Conservation (phyloP, 2,329 filamentous ascomycete genomes). For the Tolypocladium paradoxum region DNA sequence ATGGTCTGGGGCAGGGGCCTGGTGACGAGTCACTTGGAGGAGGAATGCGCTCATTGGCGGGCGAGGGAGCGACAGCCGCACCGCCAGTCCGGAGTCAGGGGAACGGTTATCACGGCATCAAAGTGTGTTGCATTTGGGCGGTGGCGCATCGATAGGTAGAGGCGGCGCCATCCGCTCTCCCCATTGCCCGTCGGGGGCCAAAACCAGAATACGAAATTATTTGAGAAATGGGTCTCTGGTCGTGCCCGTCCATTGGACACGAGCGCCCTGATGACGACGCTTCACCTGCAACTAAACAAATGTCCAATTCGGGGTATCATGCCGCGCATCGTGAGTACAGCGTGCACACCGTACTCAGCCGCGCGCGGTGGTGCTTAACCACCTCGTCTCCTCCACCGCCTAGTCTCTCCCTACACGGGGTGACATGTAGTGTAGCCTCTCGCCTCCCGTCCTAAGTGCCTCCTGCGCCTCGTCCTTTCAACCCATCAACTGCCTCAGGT, state of each 20-base stretch:
- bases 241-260: neutral
- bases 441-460: neutral
- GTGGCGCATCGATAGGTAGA: slow-evolving; percentile 1
- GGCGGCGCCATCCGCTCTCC: neutral
- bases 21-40: neutral
- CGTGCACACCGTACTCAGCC: neutral
- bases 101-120: slow-evolving; percentile 12
- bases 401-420: neutral
- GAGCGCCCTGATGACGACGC: neutral
- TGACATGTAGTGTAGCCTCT: neutral
- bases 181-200: neutral
- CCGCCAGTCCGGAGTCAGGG: slow-evolving; percentile 4
- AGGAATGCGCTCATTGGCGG: neutral
- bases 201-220: neutral
- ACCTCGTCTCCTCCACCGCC: neutral
- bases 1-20: neutral
- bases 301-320: neutral
- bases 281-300: neutral
- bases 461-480: slow-evolving; percentile 7
- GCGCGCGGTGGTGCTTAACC: neutral
- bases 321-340: neutral
- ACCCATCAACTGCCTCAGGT: slow-evolving; percentile 91
- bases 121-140: slow-evolving; percentile 4
- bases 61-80: neutral
- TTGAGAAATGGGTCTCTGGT: neutral